A percentile compares a stretch with the other conserved stretches of the same genome.
Evolutionary conservation across 1,284 basidiomycete species (phyloP).

Genomic region (Trametes hirsuta): DNA sequence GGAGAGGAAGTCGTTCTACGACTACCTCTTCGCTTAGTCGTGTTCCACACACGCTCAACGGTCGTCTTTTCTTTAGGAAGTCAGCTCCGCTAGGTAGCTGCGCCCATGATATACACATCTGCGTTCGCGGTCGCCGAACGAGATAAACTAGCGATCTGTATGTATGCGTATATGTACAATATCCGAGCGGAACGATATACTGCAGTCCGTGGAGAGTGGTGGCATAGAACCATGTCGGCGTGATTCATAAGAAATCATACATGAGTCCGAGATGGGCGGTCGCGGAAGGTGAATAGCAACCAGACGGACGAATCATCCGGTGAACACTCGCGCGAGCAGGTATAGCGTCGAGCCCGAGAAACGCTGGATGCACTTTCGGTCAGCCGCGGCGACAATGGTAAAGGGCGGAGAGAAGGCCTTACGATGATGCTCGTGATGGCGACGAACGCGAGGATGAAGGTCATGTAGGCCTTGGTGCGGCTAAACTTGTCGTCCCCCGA

Average conservation of each 20-base stretch:
- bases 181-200: background rate
- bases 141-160: background rate
- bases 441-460: conserved; percentile 80
- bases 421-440: conserved; percentile 72
- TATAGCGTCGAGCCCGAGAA: conserved; percentile 69
- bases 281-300: background rate
- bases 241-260: conserved; percentile 9
- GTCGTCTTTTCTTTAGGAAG: background rate
- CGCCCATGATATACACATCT: background rate
- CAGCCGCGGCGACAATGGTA: background rate
- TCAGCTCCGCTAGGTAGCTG: background rate
- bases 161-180: conserved; percentile 3
- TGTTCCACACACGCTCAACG: background rate
- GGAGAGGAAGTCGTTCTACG: conserved; percentile 39
- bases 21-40: conserved; percentile 44
- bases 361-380: conserved; percentile 39
- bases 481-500: conserved; percentile 46
- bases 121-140: conserved; percentile 1
- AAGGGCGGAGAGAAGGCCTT: conserved; percentile 24
- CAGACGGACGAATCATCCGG: conserved; percentile 43
- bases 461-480: conserved; percentile 75
- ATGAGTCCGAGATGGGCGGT: background rate
- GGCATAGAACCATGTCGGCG: conserved; percentile 1
- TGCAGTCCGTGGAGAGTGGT: background rate
- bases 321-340: conserved; percentile 63